Evolutionary conservation across 345 rosid species (phyloP).

Genomic region (Melaleuca alternifolia): DNA sequence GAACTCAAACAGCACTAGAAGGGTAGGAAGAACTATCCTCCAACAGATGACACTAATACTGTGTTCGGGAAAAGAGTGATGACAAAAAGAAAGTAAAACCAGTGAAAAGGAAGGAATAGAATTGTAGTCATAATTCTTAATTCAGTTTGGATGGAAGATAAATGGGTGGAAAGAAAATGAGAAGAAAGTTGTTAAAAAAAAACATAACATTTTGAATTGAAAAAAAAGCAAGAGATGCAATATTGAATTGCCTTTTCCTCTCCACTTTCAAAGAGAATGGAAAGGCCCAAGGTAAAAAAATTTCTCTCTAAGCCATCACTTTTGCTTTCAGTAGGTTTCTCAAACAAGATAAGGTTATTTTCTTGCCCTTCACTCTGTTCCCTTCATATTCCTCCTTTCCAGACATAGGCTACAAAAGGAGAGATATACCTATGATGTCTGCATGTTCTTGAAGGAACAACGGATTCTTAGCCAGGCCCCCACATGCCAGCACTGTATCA

Average conservation of each 20-base stretch:
- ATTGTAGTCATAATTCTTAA: neutral
- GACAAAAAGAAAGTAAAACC: neutral
- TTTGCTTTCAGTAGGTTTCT: neutral
- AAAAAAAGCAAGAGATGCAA: neutral
- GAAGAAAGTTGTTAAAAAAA: neutral
- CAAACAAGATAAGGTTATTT: neutral
- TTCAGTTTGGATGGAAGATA: neutral
- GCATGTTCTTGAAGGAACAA: slow-evolving; percentile 84
- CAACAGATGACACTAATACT: neutral
- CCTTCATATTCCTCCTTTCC: neutral
- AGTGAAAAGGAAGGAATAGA: neutral
- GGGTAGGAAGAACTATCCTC: neutral
- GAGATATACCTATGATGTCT: slow-evolving; percentile 56
- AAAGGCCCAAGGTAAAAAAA: neutral
- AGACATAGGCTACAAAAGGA: neutral
- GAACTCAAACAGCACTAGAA: neutral
- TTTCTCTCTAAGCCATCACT: neutral
- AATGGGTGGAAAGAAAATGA: neutral
- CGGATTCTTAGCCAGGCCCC: slow-evolving; percentile 72
- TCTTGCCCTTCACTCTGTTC: neutral
- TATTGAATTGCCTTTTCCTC: neutral
- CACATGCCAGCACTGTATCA: slow-evolving; percentile 78
- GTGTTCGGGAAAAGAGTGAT: neutral
- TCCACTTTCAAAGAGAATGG: neutral
- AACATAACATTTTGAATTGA: neutral